These are phyloP conservation scores for Aspergillus panamensis DNA, from an alignment of 495 filamentous ascomycete species.

Conservation along the genomic window DNA sequence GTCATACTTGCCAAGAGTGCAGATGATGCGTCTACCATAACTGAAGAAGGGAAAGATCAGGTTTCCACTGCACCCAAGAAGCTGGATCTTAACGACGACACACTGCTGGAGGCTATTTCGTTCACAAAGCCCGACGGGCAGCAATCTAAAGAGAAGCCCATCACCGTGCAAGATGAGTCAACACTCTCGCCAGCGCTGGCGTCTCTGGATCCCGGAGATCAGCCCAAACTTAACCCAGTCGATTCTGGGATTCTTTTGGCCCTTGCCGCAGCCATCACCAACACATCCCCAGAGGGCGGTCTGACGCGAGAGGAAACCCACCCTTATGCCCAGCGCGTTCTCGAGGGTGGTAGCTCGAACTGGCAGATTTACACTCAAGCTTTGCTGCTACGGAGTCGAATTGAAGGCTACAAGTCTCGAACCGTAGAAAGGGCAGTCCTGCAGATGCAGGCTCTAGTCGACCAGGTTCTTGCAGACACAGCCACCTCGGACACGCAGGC, in stretches of 20 bases:
- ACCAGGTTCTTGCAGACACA: conserved; percentile 92
- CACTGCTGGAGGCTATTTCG: conserved; percentile 78
- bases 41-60: conserved; percentile 11
- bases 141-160: conserved; percentile 29
- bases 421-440: conserved; percentile 86
- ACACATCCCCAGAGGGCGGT: conserved; percentile 76
- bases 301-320: conserved; percentile 89
- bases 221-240: conserved; percentile 76
- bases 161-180: conserved; percentile 47
- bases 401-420: conserved; percentile 79
- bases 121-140: conserved; percentile 59
- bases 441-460: conserved; percentile 92
- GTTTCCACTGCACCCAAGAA: conserved; percentile 53
- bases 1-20: conserved; percentile 84
- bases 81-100: conserved; percentile 85
- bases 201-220: conserved; percentile 67
- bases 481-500: conserved; percentile 39
- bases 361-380: conserved; percentile 98
- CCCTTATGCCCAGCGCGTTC: conserved; percentile 83
- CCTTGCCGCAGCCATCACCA: conserved; percentile 81
- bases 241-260: conserved; percentile 83
- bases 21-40: conserved; percentile 21
- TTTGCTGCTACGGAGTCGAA: conserved; percentile 78
- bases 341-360: conserved; percentile 85
- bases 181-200: conserved; percentile 57